These are phyloP conservation scores for Neofusicoccum ribis DNA, from an alignment of 2,329 filamentous ascomycete genomes.

Conservation along the genomic window DNA sequence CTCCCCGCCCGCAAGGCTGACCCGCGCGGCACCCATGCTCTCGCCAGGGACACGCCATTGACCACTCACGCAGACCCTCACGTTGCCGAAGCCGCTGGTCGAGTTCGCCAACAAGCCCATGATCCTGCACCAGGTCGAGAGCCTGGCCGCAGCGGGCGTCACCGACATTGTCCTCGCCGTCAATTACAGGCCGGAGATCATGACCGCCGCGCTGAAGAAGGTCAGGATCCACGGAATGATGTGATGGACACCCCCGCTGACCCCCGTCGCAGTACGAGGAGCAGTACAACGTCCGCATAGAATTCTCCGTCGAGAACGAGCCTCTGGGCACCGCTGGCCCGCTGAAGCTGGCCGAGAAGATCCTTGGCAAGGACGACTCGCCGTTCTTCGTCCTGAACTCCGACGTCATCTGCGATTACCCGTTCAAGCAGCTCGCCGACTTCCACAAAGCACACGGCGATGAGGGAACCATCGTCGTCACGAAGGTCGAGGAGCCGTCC, in stretches of 20 bases:
- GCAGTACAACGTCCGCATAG: conserved; percentile 90
- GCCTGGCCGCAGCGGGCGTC: conserved; percentile 87
- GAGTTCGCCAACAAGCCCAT: conserved; percentile 99
- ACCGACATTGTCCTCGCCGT: conserved; percentile 97
- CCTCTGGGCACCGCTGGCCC: conserved; percentile 93
- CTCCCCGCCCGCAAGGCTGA: conserved; percentile 22
- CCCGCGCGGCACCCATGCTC: conserved; percentile 24
- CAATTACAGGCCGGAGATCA: conserved; percentile 97
- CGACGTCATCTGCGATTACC: conserved; percentile 97
- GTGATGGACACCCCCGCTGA: not conserved
- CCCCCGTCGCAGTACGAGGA: conserved; percentile 69
- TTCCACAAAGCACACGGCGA: conserved; percentile 94
- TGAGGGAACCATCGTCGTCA: conserved; percentile 96
- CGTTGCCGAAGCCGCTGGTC: conserved; percentile 93
- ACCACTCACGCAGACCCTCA: conserved; percentile 70
- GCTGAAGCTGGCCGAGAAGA: conserved; percentile 90
- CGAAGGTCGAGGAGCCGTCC: conserved; percentile 97
- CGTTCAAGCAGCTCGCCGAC: conserved; percentile 82
- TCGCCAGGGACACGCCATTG: conserved; percentile 26
- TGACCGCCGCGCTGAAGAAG: conserved; percentile 91
- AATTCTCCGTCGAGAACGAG: conserved; percentile 95
- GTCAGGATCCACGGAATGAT: conserved; percentile 48
- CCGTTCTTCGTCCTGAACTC: conserved; percentile 99
- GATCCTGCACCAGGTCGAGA: conserved; percentile 98
- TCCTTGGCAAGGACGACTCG: conserved; percentile 86